A percentile compares a stretch with the other conserved stretches of the same genome.
phyloP scores from a whole-genome alignment of 164 flowering plant genomes.

The Liriodendron chinense region DNA sequence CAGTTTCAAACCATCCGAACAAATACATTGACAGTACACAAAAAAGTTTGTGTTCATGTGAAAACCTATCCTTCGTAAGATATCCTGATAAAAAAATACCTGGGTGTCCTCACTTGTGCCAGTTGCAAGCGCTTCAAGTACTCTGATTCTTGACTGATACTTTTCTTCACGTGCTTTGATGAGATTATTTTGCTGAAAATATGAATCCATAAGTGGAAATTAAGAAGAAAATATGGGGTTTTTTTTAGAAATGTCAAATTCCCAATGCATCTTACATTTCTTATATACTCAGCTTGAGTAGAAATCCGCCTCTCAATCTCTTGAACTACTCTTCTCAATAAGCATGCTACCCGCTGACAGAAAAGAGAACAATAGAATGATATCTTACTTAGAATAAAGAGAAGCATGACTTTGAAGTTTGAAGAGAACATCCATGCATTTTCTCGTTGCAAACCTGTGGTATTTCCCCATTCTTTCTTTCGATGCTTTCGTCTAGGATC shows the following conservation, averaged over 20 bases:
- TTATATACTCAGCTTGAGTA: slow-evolving; percentile 63
- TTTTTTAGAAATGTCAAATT: background rate
- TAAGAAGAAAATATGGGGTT: background rate
- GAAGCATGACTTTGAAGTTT: background rate
- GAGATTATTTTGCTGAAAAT: slow-evolving; percentile 73
- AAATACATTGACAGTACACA: background rate
- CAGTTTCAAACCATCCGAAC: slow-evolving; percentile 8
- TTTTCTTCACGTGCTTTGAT: slow-evolving; percentile 74
- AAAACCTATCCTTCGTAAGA: background rate
- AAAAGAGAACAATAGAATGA: background rate
- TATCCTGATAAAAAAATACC: slow-evolving; percentile 37
- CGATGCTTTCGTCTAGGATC: slow-evolving; percentile 67
- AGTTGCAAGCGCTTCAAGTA: slow-evolving; percentile 74
- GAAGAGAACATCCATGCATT: background rate
- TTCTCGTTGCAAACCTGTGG: slow-evolving; percentile 60
- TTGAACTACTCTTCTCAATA: slow-evolving; percentile 64
- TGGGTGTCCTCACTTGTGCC: slow-evolving; percentile 77
- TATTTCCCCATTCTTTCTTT: slow-evolving; percentile 68
- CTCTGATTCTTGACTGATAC: slow-evolving; percentile 57
- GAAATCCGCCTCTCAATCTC: slow-evolving; percentile 71
- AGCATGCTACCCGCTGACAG: slow-evolving; percentile 57
- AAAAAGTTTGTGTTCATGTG: background rate
- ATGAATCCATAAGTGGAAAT: slow-evolving; percentile 16
- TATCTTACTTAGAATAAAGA: background rate
- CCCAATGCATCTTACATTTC: slow-evolving; percentile 43